Percentiles rank a stretch among this genome's conserved stretches.
Conservation (phyloP, 73 alveolate genomes). For the Tetrahymena malaccensis region DNA sequence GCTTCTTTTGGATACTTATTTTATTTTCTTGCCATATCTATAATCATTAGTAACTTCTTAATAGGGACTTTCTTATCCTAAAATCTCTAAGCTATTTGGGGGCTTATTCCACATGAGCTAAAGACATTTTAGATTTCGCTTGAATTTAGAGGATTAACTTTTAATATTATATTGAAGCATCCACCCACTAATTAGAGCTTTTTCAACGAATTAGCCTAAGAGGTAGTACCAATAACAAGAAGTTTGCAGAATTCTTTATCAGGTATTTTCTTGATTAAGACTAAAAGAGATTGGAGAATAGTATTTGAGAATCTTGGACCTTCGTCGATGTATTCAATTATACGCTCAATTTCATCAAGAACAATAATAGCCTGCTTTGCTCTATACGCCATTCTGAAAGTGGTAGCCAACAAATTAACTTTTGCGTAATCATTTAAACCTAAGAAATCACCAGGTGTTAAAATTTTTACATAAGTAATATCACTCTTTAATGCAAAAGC, state of each 20-base stretch:
- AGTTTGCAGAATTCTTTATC: slow-evolving; percentile 91
- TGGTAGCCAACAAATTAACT: slow-evolving; percentile 70
- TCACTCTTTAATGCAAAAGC: slow-evolving; percentile 87
- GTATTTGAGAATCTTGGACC: slow-evolving; percentile 99
- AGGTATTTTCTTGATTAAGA: slow-evolving; percentile 95
- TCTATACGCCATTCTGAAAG: slow-evolving; percentile 99
- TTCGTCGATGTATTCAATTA: slow-evolving; percentile 94
- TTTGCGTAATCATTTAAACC: slow-evolving; percentile 59
- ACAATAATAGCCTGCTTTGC: slow-evolving; percentile 71
- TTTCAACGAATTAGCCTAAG: slow-evolving; percentile 69
- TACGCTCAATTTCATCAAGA: slow-evolving; percentile 97
- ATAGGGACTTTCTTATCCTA: not conserved
- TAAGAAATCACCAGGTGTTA: slow-evolving; percentile 95
- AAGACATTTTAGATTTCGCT: slow-evolving; percentile 8
- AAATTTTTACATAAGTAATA: slow-evolving; percentile 92
- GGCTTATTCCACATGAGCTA: not conserved
- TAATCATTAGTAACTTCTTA: slow-evolving; percentile 13
- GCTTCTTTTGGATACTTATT: not conserved
- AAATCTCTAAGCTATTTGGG: not conserved
- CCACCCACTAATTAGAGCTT: slow-evolving; percentile 85
- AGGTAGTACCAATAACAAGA: slow-evolving; percentile 95
- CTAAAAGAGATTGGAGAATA: slow-evolving; percentile 90
- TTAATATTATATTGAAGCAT: slow-evolving; percentile 44
- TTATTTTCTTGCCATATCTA: slow-evolving; percentile 24
- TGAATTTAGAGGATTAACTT: not conserved